These are phyloP conservation scores for Colletotrichum sp. DNA, from an alignment of 2,329 filamentous ascomycete species.

Conservation along the genomic window DNA sequence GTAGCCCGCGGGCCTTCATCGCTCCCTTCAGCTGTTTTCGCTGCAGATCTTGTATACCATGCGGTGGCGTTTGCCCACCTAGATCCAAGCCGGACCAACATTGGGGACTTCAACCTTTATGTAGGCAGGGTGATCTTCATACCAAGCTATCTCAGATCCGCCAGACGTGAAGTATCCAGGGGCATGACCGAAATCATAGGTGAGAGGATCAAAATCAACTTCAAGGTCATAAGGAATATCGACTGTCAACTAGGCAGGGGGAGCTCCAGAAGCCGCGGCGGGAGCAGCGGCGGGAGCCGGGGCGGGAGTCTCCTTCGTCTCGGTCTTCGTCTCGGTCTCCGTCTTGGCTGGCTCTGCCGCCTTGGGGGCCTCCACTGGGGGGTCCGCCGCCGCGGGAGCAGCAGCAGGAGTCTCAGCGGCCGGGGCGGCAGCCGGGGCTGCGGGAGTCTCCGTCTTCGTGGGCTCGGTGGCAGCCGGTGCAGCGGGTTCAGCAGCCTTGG, in stretches of 20 bases:
- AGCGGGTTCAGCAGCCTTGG: conserved; percentile 20
- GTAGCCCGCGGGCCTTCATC: not conserved
- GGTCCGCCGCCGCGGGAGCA: conserved; percentile 4
- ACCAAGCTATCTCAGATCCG: not conserved
- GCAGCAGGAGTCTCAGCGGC: conserved; percentile 21
- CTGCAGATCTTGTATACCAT: not conserved
- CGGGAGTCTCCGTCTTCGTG: conserved; percentile 26
- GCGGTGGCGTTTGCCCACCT: not conserved
- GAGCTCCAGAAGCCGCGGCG: conserved; percentile 25
- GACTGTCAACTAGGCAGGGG: conserved; percentile 14
- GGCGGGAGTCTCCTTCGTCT: conserved; percentile 23
- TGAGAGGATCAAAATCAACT: not conserved
- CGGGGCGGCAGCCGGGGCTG: conserved; percentile 26
- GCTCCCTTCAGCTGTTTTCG: not conserved
- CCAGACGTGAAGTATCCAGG: not conserved
- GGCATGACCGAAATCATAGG: not conserved
- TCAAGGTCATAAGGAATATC: not conserved
- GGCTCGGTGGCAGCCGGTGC: conserved; percentile 26
- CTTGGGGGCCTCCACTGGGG: not conserved
- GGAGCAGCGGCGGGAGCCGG: conserved; percentile 29
- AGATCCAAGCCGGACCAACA: not conserved
- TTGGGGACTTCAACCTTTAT: not conserved
- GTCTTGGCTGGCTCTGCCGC: conserved; percentile 15
- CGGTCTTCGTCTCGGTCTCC: conserved; percentile 8
- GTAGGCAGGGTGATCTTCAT: not conserved